These are phyloP conservation scores for Fusarium chuoi DNA, from an alignment of 2,329 filamentous ascomycete species.

Conservation along the genomic window DNA sequence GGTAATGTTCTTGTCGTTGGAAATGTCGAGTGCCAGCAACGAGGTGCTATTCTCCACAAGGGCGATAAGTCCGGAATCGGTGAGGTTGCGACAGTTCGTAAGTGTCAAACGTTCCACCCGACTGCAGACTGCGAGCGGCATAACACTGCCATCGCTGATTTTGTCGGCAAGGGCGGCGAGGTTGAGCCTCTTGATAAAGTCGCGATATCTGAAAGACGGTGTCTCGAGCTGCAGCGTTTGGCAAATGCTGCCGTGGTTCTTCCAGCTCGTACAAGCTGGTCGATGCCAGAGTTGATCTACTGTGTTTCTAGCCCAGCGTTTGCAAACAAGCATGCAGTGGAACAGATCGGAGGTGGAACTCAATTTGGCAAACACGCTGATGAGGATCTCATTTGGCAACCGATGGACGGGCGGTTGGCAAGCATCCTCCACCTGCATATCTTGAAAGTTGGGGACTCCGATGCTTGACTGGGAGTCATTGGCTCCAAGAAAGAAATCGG, in stretches of 20 bases:
- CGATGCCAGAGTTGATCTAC: conserved; percentile 96
- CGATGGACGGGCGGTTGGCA: conserved; percentile 83
- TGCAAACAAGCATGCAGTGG: conserved; percentile 93
- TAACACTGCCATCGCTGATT: conserved; percentile 89
- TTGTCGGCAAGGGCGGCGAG: conserved; percentile 78
- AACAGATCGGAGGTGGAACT: conserved; percentile 79
- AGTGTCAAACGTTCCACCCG: conserved; percentile 92
- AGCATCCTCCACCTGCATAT: conserved; percentile 75
- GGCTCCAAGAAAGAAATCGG: conserved; percentile 87
- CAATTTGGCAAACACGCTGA: conserved; percentile 89
- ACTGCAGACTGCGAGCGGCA: conserved; percentile 84
- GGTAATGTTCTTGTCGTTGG: conserved; percentile 84
- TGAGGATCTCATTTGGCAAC: conserved; percentile 93
- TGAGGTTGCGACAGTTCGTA: conserved; percentile 87
- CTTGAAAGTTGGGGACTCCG: conserved; percentile 80
- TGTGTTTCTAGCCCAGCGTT: conserved; percentile 90
- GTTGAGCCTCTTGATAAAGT: conserved; percentile 92
- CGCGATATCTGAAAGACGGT: conserved; percentile 89
- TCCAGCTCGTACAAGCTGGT: conserved; percentile 88
- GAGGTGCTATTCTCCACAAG: conserved; percentile 83
- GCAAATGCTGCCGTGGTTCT: conserved; percentile 83
- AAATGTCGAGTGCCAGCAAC: conserved; percentile 90
- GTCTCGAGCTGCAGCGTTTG: conserved; percentile 75
- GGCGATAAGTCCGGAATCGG: conserved; percentile 82
- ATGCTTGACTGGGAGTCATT: conserved; percentile 96